Percentiles rank a stretch among this genome's conserved stretches.
Conservation (phyloP, 768 basidiomycete genomes). For the Nidularia sp. region DNA sequence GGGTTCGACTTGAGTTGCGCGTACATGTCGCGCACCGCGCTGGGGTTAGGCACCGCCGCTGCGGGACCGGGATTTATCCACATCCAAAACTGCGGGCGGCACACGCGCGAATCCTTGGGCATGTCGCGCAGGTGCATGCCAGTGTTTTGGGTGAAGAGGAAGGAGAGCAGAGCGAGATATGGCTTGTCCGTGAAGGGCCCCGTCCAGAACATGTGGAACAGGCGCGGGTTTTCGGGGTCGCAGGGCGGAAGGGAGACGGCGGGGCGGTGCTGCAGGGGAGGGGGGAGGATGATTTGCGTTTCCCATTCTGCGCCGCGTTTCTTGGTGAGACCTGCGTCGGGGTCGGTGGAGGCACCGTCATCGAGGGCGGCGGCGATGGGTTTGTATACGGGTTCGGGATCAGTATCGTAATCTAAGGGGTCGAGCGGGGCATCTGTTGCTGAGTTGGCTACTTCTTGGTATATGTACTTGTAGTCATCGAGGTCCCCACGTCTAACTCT, state of each 20-base stretch:
- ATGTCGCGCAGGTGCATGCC: conserved; percentile 59
- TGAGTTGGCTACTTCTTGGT: conserved; percentile 46
- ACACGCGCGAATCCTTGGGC: conserved; percentile 44
- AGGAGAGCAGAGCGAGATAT: conserved; percentile 88
- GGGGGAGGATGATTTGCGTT: conserved; percentile 41
- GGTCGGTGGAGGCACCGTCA: conserved; percentile 24
- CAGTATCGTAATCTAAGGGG: conserved; percentile 7
- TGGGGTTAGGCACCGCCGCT: conserved; percentile 75
- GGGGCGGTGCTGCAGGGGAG: conserved; percentile 38
- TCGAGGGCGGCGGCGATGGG: conserved; percentile 10
- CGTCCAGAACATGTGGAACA: conserved; percentile 97
- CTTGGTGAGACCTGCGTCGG: conserved; percentile 51
- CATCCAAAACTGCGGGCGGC: conserved; percentile 89
- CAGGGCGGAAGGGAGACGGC: conserved; percentile 45
- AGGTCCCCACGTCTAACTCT: conserved; percentile 69
- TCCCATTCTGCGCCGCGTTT: conserved; percentile 63
- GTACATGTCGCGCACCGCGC: conserved; percentile 79
- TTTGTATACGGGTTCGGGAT: conserved; percentile 2
- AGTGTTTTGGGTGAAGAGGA: conserved; percentile 90
- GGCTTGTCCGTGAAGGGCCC: conserved; percentile 97
- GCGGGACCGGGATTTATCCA: conserved; percentile 97
- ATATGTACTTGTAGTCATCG: conserved; percentile 81
- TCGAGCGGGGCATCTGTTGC: conserved; percentile 16
- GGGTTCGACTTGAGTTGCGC: conserved; percentile 72
- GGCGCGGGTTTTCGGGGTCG: conserved; percentile 69